Conservation (phyloP, 129 eudicot genomes). For the Heracleum sosnowskyi region DNA sequence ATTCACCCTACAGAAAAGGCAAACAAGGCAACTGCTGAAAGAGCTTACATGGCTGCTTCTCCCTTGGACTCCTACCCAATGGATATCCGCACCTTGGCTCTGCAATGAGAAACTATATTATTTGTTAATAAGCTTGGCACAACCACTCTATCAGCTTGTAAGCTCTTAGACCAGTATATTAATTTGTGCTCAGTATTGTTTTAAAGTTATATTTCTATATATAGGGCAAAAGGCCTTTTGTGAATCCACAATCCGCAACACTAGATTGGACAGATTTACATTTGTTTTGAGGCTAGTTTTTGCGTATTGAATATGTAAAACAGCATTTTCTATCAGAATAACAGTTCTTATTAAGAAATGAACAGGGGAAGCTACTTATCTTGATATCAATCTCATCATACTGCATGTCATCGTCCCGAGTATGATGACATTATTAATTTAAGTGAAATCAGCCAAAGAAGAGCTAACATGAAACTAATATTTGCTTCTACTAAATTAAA, state of each 20-base stretch:
- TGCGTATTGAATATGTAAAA: too few relatives aligned
- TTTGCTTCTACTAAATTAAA: too few relatives aligned
- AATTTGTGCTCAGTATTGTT: too few relatives aligned
- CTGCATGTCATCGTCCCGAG: not conserved
- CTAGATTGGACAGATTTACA: too few relatives aligned
- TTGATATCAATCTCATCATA: not conserved
- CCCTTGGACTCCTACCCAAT: constrained; percentile 11
- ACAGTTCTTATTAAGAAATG: too few relatives aligned
- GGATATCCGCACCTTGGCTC: constrained; percentile 2
- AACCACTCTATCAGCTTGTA: not conserved
- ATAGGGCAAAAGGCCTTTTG: too few relatives aligned
- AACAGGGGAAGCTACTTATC: too few relatives aligned
- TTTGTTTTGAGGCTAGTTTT: too few relatives aligned
- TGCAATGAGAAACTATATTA: not conserved
- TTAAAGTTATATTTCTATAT: too few relatives aligned
- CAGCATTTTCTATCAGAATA: too few relatives aligned
- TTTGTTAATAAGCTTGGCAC: not conserved
- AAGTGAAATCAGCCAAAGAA: not conserved
- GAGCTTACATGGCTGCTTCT: constrained; percentile 7
- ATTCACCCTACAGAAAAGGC: constrained; percentile 40
- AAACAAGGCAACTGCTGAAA: not conserved
- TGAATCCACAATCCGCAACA: too few relatives aligned
- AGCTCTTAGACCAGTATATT: not conserved
- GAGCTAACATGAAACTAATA: not conserved
- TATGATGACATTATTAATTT: not conserved